Conservation (phyloP, 768 basidiomycete species). For the Suillus paluster region DNA sequence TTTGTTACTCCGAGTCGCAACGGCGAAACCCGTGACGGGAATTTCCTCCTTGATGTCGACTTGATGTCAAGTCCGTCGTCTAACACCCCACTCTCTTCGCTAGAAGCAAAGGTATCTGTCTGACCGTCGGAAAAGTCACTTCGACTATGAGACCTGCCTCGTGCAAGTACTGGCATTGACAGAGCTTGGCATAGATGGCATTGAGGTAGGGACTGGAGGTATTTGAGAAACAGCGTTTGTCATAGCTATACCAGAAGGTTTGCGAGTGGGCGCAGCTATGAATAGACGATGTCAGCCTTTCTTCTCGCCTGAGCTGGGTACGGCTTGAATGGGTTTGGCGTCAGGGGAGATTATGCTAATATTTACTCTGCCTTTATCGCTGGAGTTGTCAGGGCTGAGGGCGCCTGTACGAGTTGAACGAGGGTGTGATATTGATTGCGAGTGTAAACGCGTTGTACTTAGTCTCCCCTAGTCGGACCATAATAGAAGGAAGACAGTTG, state of each 20-base stretch:
- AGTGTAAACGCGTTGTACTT: slow-evolving; percentile 5
- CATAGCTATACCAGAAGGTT: slow-evolving; percentile 66
- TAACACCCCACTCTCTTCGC: slow-evolving; percentile 36
- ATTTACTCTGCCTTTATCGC: slow-evolving; percentile 28
- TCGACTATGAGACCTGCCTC: slow-evolving; percentile 22
- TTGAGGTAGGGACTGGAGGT: slow-evolving; percentile 36
- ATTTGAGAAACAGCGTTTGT: slow-evolving; percentile 56
- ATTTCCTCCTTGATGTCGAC: slow-evolving; percentile 58
- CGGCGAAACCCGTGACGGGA: slow-evolving; percentile 95
- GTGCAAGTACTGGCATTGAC: slow-evolving; percentile 13
- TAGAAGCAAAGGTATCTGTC: slow-evolving; percentile 27
- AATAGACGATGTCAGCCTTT: slow-evolving; percentile 20
- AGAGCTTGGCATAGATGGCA: slow-evolving; percentile 18
- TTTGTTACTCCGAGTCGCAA: slow-evolving; percentile 94
- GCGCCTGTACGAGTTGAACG: slow-evolving; percentile 14
- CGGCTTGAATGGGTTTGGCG: slow-evolving; percentile 22
- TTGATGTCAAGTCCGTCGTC: slow-evolving; percentile 40
- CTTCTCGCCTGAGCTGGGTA: slow-evolving; percentile 29
- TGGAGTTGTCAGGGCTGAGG: slow-evolving; percentile 9
- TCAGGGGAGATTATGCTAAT: slow-evolving; percentile 35
- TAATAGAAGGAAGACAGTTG: no score
- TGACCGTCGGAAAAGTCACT: slow-evolving; percentile 35
- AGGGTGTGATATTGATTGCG: slow-evolving; percentile 16
- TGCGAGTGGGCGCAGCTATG: slow-evolving; percentile 22
- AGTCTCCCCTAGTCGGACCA: no score